Evolutionary conservation across 2,329 filamentous ascomycete species (phyloP).

Genomic region (Colletotrichum higginsianum): DNA sequence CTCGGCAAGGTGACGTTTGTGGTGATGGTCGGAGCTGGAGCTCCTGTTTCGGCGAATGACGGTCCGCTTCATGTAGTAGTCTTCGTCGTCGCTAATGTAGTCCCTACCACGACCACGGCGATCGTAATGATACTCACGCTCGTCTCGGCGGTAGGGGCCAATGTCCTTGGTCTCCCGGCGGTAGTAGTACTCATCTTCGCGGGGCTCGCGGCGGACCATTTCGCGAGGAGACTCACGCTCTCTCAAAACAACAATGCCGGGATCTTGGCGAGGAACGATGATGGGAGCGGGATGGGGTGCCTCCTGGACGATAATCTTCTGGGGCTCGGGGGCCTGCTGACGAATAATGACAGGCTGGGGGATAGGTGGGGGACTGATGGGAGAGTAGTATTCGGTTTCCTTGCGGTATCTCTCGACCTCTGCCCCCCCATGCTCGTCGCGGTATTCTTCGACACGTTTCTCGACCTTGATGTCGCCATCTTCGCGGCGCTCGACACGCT

Average conservation of each 20-base stretch:
- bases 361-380: constrained; percentile 61
- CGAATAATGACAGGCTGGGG: constrained; percentile 69
- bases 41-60: constrained; percentile 67
- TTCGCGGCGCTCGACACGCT: constrained; percentile 58
- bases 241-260: constrained; percentile 60
- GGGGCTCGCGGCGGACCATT: constrained; percentile 54
- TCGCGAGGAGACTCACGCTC: constrained; percentile 59
- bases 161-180: constrained; percentile 62
- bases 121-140: constrained; percentile 50
- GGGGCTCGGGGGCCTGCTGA: constrained; percentile 67
- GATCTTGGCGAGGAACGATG: constrained; percentile 63
- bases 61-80: constrained; percentile 61
- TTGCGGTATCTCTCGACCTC: constrained; percentile 73
- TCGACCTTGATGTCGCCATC: constrained; percentile 70
- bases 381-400: constrained; percentile 74
- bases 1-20: constrained; percentile 73
- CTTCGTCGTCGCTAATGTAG: constrained; percentile 57
- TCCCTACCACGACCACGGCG: constrained; percentile 55
- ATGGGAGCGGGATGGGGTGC: constrained; percentile 67
- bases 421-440: constrained; percentile 60
- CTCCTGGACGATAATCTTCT: constrained; percentile 74
- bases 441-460: constrained; percentile 66
- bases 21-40: constrained; percentile 62
- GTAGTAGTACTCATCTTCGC: constrained; percentile 68
- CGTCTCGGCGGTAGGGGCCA: constrained; percentile 50